Conservation (phyloP, 805 yeast species). For the Nakazawaea ambrosiae region DNA sequence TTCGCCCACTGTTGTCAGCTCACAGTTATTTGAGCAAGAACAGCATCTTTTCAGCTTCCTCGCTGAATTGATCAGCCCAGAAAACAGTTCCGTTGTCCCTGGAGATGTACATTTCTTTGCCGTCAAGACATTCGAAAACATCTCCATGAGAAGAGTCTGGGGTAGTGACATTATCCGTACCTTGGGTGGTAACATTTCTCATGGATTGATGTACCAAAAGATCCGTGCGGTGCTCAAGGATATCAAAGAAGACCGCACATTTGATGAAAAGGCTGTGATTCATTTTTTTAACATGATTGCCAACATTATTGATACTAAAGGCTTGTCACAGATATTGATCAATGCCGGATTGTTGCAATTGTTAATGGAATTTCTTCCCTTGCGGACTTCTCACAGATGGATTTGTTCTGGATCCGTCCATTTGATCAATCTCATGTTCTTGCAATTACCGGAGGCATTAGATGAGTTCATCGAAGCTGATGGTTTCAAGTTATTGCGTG, state of each 20-base stretch:
- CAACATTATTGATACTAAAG: conserved; percentile 48
- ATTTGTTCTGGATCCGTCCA: conserved; percentile 60
- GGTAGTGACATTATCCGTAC: conserved; percentile 72
- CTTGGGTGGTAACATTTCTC: conserved; percentile 80
- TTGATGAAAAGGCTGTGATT: conserved; percentile 41
- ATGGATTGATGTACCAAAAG: conserved; percentile 73
- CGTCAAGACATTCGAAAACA: conserved; percentile 58
- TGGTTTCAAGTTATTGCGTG: conserved; percentile 61
- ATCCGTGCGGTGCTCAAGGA: conserved; percentile 55
- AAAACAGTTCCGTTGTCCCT: conserved; percentile 37
- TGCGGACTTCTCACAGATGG: conserved; percentile 44
- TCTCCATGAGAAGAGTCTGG: conserved; percentile 61
- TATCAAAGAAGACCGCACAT: conserved; percentile 25
- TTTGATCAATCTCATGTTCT: conserved; percentile 40
- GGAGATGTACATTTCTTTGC: conserved; percentile 51
- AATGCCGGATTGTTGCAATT: conserved; percentile 73
- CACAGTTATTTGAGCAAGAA: conserved; percentile 64
- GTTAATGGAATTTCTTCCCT: conserved; percentile 51
- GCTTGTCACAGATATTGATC: conserved; percentile 49
- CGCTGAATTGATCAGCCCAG: conserved; percentile 69
- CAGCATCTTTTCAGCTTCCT: conserved; percentile 63
- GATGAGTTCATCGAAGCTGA: conserved; percentile 56
- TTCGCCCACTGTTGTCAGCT: conserved; percentile 50
- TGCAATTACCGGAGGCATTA: conserved; percentile 40
- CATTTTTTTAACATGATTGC: conserved; percentile 56